A percentile compares a stretch with the other conserved stretches of the same genome.
Conservation (phyloP, 2,329 filamentous ascomycete genomes). For the Colletotrichum coccodes region DNA sequence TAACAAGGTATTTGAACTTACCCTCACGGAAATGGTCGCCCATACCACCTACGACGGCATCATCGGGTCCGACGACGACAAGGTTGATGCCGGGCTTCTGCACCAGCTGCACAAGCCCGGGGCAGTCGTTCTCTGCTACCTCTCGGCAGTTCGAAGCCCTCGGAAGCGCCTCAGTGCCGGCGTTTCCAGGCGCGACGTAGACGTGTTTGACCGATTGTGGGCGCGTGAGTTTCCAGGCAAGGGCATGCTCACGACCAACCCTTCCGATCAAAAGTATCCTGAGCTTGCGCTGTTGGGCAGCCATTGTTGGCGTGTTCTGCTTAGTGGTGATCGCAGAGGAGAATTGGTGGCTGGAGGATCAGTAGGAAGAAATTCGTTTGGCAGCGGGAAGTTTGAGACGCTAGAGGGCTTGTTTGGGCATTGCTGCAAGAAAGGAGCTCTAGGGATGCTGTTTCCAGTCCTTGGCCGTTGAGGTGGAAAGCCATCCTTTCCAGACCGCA, state of each 20-base stretch:
- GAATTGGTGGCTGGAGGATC: background rate
- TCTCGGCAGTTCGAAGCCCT: slow-evolving; percentile 79
- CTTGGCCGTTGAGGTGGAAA: background rate
- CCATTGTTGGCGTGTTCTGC: background rate
- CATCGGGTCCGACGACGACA: slow-evolving; percentile 90
- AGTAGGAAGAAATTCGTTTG: background rate
- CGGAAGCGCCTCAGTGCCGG: slow-evolving; percentile 75
- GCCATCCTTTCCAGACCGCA: background rate
- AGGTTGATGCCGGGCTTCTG: slow-evolving; percentile 80
- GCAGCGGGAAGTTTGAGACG: background rate
- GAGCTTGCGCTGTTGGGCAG: slow-evolving; percentile 42
- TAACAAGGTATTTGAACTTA: background rate
- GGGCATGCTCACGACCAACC: slow-evolving; percentile 92
- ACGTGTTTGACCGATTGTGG: slow-evolving; percentile 83
- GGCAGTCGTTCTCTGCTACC: slow-evolving; percentile 81
- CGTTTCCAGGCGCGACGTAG: slow-evolving; percentile 80
- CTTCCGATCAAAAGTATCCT: slow-evolving; percentile 90
- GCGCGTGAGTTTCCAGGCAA: slow-evolving; percentile 93
- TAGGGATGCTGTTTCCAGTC: too few species aligned
- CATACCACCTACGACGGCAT: slow-evolving; percentile 91
- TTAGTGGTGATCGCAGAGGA: background rate
- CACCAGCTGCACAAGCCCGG: slow-evolving; percentile 79
- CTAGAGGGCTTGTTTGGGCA: background rate
- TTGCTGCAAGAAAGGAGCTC: background rate
- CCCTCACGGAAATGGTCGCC: slow-evolving; percentile 78